Percentiles rank a stretch among this genome's conserved stretches.
These are phyloP conservation scores for Cucurbita pepo DNA, from an alignment of 306 rosid genomes.

Conservation along the genomic window DNA sequence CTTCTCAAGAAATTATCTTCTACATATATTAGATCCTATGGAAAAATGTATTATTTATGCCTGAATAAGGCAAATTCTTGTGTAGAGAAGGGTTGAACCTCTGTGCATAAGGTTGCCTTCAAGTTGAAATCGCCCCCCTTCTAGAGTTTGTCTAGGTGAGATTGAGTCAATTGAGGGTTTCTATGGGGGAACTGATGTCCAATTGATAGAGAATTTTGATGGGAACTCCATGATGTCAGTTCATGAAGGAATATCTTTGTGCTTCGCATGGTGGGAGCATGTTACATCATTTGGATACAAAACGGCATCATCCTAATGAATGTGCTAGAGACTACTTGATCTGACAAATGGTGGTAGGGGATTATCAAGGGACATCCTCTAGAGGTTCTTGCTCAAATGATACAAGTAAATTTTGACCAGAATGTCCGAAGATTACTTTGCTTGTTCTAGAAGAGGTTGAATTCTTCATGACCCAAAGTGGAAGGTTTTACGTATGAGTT, in stretches of 20 bases:
- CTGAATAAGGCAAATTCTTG: neutral
- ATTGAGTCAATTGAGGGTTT: neutral
- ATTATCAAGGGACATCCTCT: neutral
- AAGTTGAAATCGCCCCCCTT: neutral
- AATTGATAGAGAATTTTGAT: neutral
- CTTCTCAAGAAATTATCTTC: conserved; percentile 9
- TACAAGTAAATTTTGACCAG: neutral
- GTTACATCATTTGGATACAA: neutral
- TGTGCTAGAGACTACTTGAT: neutral
- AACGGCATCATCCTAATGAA: neutral
- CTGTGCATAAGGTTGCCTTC: neutral
- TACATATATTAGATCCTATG: neutral
- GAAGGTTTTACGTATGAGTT: neutral
- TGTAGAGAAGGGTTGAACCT: neutral
- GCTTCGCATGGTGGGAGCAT: neutral
- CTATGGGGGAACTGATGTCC: neutral
- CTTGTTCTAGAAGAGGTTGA: neutral
- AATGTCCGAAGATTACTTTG: neutral
- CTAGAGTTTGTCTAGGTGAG: neutral
- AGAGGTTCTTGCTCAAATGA: neutral
- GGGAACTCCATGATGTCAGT: neutral
- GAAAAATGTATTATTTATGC: neutral
- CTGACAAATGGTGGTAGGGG: neutral
- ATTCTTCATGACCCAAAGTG: neutral
- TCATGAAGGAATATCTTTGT: neutral